Evolutionary conservation across 129 eudicot species (phyloP).

Genomic region (Saussurea involucrata): DNA sequence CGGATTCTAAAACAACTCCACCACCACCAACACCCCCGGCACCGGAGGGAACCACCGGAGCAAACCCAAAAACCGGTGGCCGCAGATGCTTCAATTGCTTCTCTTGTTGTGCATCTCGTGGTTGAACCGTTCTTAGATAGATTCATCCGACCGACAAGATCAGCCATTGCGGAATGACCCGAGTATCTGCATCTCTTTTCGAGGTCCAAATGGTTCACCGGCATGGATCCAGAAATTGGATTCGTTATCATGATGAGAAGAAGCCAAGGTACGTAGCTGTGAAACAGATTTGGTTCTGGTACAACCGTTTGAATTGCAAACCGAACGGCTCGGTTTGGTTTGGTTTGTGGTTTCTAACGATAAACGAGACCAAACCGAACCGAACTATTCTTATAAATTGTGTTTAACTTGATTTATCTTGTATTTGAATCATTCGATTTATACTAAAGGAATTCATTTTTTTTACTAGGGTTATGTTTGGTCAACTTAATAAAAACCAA

Average conservation of each 20-base stretch:
- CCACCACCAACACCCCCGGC: not conserved
- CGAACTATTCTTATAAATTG: not conserved
- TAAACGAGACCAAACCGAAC: not conserved
- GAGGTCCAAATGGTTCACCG: not conserved
- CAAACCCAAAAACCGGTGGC: slow-evolving; percentile 1
- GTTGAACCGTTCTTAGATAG: slow-evolving; percentile 15
- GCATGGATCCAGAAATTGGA: not conserved
- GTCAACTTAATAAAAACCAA: not conserved
- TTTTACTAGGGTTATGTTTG: not conserved
- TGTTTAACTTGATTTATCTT: not conserved
- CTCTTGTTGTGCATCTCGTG: slow-evolving; percentile 35
- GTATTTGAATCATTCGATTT: not conserved
- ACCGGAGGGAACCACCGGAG: not conserved
- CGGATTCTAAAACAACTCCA: not conserved
- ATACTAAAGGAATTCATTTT: not conserved
- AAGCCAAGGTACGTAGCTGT: slow-evolving; percentile 2
- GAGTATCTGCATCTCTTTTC: not conserved
- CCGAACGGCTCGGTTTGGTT: not conserved
- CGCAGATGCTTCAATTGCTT: slow-evolving; percentile 35
- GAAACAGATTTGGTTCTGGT: not conserved
- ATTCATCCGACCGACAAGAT: not conserved
- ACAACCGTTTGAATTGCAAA: not conserved
- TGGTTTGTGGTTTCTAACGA: not conserved
- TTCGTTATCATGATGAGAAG: not conserved
- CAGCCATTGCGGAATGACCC: not conserved